phyloP scores from a whole-genome alignment of 768 basidiomycete species.

The Auriscalpium orientale region DNA sequence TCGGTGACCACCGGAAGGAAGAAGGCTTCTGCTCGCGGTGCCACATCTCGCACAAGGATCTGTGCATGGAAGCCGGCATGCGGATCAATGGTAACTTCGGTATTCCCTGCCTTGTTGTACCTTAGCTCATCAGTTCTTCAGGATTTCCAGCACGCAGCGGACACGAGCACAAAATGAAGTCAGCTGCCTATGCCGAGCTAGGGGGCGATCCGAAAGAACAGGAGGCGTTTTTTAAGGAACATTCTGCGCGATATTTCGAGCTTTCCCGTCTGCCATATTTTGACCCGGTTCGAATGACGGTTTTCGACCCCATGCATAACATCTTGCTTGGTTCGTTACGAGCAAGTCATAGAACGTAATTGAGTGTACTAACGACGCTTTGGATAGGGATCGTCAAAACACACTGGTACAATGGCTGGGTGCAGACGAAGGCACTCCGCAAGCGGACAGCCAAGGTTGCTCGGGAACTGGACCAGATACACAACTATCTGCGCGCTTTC shows the following conservation, averaged over 20 bases:
- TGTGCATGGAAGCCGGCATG: too few species aligned
- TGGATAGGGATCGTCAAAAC: constrained; percentile 20
- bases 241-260: constrained; percentile 10
- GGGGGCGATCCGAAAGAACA: not conserved
- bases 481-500: constrained; percentile 12
- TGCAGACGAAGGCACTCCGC: constrained; percentile 2
- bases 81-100: too few species aligned
- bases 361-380: not conserved
- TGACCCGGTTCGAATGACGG: constrained; percentile 6
- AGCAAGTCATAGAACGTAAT: not conserved
- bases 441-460: not conserved
- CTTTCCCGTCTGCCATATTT: constrained; percentile 12
- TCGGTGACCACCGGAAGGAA: constrained; percentile 6
- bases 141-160: too few species aligned
- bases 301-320: constrained; percentile 15
- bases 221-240: not conserved
- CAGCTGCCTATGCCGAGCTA: too few species aligned
- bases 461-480: not conserved
- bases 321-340: constrained; percentile 3
- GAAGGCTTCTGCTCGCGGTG: constrained; percentile 7
- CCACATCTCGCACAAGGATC: not conserved
- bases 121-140: too few species aligned
- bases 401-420: constrained; percentile 21
- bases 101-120: too few species aligned
- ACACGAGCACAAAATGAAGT: too few species aligned